Percentiles rank a stretch among this genome's conserved stretches.
These are phyloP conservation scores for Mayamaea pseudoterrestris DNA, from an alignment of 108 stramenopile species.

Conservation along the genomic window DNA sequence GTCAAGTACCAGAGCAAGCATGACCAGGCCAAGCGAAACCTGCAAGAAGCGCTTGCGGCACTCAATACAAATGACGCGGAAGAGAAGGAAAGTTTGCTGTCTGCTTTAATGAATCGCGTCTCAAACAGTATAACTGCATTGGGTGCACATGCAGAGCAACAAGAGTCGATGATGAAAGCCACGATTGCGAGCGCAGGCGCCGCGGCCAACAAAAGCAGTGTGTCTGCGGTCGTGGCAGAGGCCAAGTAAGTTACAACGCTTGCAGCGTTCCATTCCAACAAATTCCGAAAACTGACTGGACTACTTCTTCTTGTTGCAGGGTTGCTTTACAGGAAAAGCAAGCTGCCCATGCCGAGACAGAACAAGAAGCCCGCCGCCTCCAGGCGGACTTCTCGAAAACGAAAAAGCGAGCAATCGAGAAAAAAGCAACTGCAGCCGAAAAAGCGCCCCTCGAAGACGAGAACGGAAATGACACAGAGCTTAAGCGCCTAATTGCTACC, in stretches of 20 bases:
- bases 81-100: conserved; percentile 38
- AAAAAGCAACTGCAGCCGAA: conserved; percentile 6
- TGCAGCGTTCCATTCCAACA: background rate
- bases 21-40: conserved; percentile 33
- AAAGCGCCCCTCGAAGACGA: conserved; percentile 32
- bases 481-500: conserved; percentile 15
- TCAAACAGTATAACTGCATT: conserved; percentile 20
- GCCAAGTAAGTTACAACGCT: conserved; percentile 28
- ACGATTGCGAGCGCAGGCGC: conserved; percentile 28
- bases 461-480: conserved; percentile 21
- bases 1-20: conserved; percentile 23
- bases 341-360: conserved; percentile 1
- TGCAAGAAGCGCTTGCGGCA: conserved; percentile 33
- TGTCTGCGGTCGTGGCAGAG: conserved; percentile 20
- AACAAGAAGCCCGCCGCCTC: background rate
- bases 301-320: background rate
- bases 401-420: background rate
- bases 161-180: conserved; percentile 38
- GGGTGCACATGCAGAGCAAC: conserved; percentile 31
- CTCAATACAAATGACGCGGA: conserved; percentile 36
- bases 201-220: conserved; percentile 36
- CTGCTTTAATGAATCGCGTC: conserved; percentile 31
- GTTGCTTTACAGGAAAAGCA: conserved; percentile 8
- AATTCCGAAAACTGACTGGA: background rate
- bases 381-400: conserved; percentile 5